These are phyloP conservation scores for Carex kokanica DNA, from an alignment of 176 grass and related monocot genomes.

Conservation along the genomic window DNA sequence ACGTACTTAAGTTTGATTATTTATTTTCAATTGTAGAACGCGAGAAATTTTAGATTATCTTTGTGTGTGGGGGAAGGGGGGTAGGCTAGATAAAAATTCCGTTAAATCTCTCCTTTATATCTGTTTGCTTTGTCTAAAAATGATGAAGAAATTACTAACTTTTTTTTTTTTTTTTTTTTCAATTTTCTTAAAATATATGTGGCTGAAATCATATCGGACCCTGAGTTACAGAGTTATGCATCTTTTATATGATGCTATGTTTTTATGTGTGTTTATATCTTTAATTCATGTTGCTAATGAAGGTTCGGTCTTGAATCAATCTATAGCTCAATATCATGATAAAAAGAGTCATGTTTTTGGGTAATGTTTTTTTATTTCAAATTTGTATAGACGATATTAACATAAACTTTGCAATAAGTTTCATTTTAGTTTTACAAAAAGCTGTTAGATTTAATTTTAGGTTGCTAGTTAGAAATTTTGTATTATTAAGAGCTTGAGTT, in stretches of 20 bases:
- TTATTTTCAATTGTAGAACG: constrained; percentile 6
- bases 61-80: not conserved
- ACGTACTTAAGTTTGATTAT: not conserved
- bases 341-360: not conserved
- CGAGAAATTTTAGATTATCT: not conserved
- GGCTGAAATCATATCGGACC: constrained; percentile 18
- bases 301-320: constrained; percentile 20
- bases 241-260: not conserved
- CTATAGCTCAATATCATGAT: not conserved
- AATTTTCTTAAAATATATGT: constrained; percentile 11
- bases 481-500: not conserved
- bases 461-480: not conserved
- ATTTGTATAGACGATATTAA: not conserved
- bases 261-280: not conserved
- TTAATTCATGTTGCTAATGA: not conserved
- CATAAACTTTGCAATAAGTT: not conserved
- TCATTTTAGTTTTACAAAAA: not conserved
- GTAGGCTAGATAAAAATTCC: not conserved
- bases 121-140: not conserved
- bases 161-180: not conserved
- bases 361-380: not conserved
- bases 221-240: not conserved
- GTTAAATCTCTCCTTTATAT: not conserved
- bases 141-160: not conserved
- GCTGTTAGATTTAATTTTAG: not conserved